Evolutionary conservation across 1,284 basidiomycete species (phyloP), one percentile per base, ranked within the genome.

Genomic region (Boletellus sp.): DNA sequence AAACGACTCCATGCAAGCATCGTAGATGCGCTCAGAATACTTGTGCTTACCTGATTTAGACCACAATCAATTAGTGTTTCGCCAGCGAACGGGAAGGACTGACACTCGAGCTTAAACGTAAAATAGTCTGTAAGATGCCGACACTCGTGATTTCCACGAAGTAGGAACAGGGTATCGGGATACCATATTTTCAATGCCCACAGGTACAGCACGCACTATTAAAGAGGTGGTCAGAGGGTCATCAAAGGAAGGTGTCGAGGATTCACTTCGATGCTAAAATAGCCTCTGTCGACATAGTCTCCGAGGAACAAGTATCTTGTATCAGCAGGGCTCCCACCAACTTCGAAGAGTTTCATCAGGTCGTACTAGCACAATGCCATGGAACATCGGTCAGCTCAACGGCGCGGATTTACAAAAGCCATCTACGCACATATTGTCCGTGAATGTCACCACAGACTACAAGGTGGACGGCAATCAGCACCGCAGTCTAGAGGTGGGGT

Each of bases 271-370:
- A 93, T 91, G 53, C 87, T 90, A 68, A 93, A 93, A 71, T 93
- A 94, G 7, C 93, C 93, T 64, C 93, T 78, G 73, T 96, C 93
- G 45, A 96, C 93, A 60, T 96, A 96, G 72, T 96, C 93, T 29
- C 93, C 93, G 34, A 96, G 71, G 76, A 95, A 96, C 49, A 96
- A 79, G 68, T 96, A 96, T 53, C 91, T 80, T 40, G 92, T 94
- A 54, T 92, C 90, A 33, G 91, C 91, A 6, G 93, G 93, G 68
- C 88, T 94, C 5, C 93, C 93, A 33, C 93, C 93, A 36, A 94
- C 87, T 70, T 95, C 93, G 61, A 96, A 95, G 36, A 96, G 77
- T 68, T 95, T 94, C 87, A 95, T 93, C 53, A 96, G 73, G 69
- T 96, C 91, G 59, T 88, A 93, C 89, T 93, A 45, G 30, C 29